Percentiles rank a stretch among this genome's conserved stretches.
Evolutionary conservation across 495 filamentous ascomycete species (phyloP).

Genomic region (Thermothielavioides terrestris): DNA sequence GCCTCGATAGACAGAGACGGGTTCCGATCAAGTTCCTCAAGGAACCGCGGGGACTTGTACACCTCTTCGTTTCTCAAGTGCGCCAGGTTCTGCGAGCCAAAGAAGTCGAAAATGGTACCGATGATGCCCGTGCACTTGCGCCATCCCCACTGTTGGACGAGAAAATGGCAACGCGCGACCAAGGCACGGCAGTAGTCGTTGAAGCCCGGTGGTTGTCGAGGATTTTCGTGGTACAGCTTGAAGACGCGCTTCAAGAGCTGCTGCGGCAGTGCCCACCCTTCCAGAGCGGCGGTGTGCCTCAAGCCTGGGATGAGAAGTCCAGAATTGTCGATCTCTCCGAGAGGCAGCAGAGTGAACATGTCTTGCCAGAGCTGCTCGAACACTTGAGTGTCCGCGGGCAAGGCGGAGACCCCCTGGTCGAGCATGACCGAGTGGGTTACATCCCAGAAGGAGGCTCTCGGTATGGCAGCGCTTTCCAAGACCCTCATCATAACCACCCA

Average conservation of each 20-base stretch:
- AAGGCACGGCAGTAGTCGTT: slow-evolving; percentile 73
- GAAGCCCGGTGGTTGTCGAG: slow-evolving; percentile 52
- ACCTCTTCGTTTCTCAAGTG: slow-evolving; percentile 72
- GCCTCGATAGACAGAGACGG: slow-evolving; percentile 53
- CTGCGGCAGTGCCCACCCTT: slow-evolving; percentile 70
- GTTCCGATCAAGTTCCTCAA: slow-evolving; percentile 57
- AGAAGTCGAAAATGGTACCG: slow-evolving; percentile 82
- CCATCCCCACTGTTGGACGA: slow-evolving; percentile 84
- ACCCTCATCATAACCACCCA: slow-evolving; percentile 60
- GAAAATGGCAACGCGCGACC: slow-evolving; percentile 66
- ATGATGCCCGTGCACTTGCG: slow-evolving; percentile 67
- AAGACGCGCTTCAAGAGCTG: slow-evolving; percentile 57
- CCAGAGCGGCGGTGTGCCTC: slow-evolving; percentile 44
- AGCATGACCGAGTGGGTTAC: slow-evolving; percentile 43
- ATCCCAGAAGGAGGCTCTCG: slow-evolving; percentile 49
- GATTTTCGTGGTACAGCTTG: slow-evolving; percentile 51
- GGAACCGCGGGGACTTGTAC: slow-evolving; percentile 66
- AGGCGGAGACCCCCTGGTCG: slow-evolving; percentile 20
- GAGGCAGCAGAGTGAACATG: slow-evolving; percentile 66
- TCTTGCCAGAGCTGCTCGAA: slow-evolving; percentile 67
- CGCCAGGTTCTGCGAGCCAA: slow-evolving; percentile 62
- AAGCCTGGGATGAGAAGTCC: slow-evolving; percentile 53
- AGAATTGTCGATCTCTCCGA: slow-evolving; percentile 62
- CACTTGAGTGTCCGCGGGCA: slow-evolving; percentile 37
- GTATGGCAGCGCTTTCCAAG: slow-evolving; percentile 39